Percentiles rank a stretch among this genome's conserved stretches.
Evolutionary conservation across 2,329 filamentous ascomycete genomes (phyloP).

Genomic region (Alternaria tenuissima): DNA sequence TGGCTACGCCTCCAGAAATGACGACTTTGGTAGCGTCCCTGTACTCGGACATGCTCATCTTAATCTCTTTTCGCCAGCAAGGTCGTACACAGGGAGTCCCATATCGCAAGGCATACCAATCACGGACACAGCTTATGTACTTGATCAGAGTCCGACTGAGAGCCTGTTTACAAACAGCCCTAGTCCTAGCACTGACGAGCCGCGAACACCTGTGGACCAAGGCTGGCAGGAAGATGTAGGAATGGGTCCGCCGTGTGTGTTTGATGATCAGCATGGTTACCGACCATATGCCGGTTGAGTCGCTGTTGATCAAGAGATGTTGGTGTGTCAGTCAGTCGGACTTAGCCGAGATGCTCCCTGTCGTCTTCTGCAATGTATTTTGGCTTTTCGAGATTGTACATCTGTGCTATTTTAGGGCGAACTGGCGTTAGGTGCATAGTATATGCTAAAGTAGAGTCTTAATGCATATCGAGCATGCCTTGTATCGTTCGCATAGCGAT

Average conservation of each 20-base stretch:
- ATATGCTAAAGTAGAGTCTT: neutral
- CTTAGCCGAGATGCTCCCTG: neutral
- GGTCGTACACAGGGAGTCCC: conserved; percentile 18
- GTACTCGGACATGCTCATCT: neutral
- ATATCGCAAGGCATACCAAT: conserved; percentile 11
- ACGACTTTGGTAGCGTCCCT: conserved; percentile 9
- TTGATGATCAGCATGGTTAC: conserved; percentile 18
- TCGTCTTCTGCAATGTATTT: neutral
- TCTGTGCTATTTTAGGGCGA: neutral
- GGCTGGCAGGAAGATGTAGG: conserved; percentile 25
- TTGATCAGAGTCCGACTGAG: conserved; percentile 30
- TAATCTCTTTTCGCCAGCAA: neutral
- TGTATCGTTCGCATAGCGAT: neutral
- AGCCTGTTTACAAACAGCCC: conserved; percentile 35
- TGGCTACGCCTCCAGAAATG: conserved; percentile 7
- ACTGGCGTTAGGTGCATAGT: neutral
- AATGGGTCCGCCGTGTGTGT: conserved; percentile 11
- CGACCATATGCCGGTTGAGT: conserved; percentile 15
- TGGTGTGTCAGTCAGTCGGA: neutral
- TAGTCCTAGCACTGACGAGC: conserved; percentile 29
- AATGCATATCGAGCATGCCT: neutral
- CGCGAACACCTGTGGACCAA: conserved; percentile 28
- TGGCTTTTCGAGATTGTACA: neutral
- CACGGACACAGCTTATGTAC: conserved; percentile 26
- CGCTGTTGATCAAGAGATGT: neutral